These are phyloP conservation scores for Penicillium sp. DNA, from an alignment of 2,329 filamentous ascomycete genomes.

Conservation along the genomic window DNA sequence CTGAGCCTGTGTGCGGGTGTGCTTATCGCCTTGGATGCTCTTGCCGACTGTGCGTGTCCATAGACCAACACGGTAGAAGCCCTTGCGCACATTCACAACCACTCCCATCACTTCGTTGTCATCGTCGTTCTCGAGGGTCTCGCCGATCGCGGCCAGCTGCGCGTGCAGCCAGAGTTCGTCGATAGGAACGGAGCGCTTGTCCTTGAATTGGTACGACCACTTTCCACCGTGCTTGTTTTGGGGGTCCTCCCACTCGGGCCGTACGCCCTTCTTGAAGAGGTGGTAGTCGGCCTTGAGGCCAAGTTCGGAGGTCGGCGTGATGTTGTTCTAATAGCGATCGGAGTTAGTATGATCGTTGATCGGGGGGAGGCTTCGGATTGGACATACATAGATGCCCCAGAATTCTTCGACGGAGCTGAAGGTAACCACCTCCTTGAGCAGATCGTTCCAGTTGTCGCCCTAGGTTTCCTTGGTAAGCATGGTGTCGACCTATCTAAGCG, in stretches of 20 bases:
- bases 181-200: constrained; percentile 83
- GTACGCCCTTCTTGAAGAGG: constrained; percentile 94
- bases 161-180: constrained; percentile 95
- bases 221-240: constrained; percentile 99
- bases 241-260: constrained; percentile 94
- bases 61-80: constrained; percentile 92
- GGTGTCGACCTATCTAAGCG: constrained; percentile 13
- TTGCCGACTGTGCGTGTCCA: constrained; percentile 95
- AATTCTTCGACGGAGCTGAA: constrained; percentile 99
- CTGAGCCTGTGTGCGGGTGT: constrained; percentile 68
- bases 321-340: constrained; percentile 71
- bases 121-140: constrained; percentile 85
- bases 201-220: constrained; percentile 97
- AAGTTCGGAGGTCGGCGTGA: constrained; percentile 87
- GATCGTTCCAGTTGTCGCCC: constrained; percentile 97
- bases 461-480: constrained; percentile 32
- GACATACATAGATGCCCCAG: constrained; percentile 94
- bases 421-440: constrained; percentile 95
- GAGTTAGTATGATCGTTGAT: constrained; percentile 9
- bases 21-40: constrained; percentile 65
- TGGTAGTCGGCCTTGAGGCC: constrained; percentile 98
- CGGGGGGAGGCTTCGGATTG: background rate
- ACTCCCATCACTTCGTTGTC: constrained; percentile 99
- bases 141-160: constrained; percentile 91
- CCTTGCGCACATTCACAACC: constrained; percentile 96